A percentile compares a stretch with the other conserved stretches of the same genome.
phyloP scores from a whole-genome alignment of 2,329 filamentous ascomycete species.

The Botryotinia narcissicola region DNA sequence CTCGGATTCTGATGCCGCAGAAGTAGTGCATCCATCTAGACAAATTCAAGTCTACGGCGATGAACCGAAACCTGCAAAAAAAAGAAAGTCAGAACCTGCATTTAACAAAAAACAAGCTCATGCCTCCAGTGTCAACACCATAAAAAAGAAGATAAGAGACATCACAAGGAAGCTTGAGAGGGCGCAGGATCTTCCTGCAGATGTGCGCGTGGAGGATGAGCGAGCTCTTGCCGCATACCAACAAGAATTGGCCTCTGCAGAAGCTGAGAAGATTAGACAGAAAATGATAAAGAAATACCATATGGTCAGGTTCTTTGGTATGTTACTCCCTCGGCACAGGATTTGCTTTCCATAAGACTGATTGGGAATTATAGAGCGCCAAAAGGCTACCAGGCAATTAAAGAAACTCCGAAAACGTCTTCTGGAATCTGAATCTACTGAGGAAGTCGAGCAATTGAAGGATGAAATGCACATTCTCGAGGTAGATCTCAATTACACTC shows the following conservation, averaged over 20 bases:
- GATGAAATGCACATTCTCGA: constrained; percentile 64
- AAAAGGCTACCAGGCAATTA: constrained; percentile 66
- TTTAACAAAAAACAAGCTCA: constrained; percentile 36
- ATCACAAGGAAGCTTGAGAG: constrained; percentile 64
- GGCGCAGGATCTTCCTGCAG: constrained; percentile 62
- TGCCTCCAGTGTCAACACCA: constrained; percentile 49
- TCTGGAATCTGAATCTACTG: constrained; percentile 48
- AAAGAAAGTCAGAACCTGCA: constrained; percentile 34
- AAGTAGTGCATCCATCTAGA: constrained; percentile 36
- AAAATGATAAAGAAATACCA: constrained; percentile 78
- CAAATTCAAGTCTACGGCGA: constrained; percentile 36
- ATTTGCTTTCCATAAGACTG: constrained; percentile 19
- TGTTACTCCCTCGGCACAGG: constrained; percentile 28
- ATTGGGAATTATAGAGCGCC: constrained; percentile 53
- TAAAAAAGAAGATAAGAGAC: constrained; percentile 70
- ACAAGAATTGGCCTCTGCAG: constrained; percentile 58
- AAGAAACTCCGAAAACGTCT: constrained; percentile 64
- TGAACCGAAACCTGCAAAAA: constrained; percentile 36
- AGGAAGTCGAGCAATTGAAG: constrained; percentile 52
- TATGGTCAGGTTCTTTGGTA: constrained; percentile 82
- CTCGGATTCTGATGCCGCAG: constrained; percentile 28
- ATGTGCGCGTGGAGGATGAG: constrained; percentile 67
- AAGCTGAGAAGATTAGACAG: constrained; percentile 59
- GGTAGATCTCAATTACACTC: constrained; percentile 73
- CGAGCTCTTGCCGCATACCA: constrained; percentile 67